phyloP scores from a whole-genome alignment of 164 flowering plant genomes.

The Magnolia officinalis region DNA sequence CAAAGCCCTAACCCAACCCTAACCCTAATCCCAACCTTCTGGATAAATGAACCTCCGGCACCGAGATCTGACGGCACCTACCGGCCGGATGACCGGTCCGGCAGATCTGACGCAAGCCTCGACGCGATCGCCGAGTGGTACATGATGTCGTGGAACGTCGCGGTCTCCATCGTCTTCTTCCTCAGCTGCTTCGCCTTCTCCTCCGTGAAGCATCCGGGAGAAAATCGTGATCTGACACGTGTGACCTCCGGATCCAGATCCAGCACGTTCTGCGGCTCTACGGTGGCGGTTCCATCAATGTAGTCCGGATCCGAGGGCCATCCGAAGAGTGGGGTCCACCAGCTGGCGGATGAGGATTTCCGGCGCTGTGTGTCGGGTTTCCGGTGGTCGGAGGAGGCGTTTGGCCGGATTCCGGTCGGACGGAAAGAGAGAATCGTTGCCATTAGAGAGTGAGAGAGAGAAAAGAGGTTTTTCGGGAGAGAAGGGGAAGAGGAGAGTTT shows the following conservation, averaged over 20 bases:
- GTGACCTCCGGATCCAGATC: slow-evolving; percentile 11
- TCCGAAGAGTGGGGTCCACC: slow-evolving; percentile 79
- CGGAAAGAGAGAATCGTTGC: slow-evolving; percentile 31
- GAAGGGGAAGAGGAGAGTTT: not conserved
- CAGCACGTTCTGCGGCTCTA: not conserved
- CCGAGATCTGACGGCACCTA: slow-evolving; percentile 6
- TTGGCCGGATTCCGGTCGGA: slow-evolving; percentile 29
- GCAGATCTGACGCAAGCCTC: slow-evolving; percentile 70
- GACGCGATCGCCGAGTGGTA: slow-evolving; percentile 91
- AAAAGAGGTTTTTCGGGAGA: not conserved
- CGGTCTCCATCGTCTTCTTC: slow-evolving; percentile 45
- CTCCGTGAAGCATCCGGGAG: slow-evolving; percentile 65
- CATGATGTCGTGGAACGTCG: slow-evolving; percentile 72
- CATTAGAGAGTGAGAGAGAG: slow-evolving; percentile 22
- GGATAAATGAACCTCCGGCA: not conserved
- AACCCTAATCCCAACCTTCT: not conserved
- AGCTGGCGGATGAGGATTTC: slow-evolving; percentile 31
- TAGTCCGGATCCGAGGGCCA: slow-evolving; percentile 71
- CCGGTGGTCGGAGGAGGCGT: slow-evolving; percentile 15
- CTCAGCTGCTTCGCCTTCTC: slow-evolving; percentile 80
- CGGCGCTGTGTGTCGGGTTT: slow-evolving; percentile 22
- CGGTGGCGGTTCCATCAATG: slow-evolving; percentile 30
- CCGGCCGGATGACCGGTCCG: slow-evolving; percentile 15
- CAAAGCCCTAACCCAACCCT: not conserved
- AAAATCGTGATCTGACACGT: slow-evolving; percentile 16